Conservation (phyloP, 768 basidiomycete genomes). For the Russula ochroleuca region DNA sequence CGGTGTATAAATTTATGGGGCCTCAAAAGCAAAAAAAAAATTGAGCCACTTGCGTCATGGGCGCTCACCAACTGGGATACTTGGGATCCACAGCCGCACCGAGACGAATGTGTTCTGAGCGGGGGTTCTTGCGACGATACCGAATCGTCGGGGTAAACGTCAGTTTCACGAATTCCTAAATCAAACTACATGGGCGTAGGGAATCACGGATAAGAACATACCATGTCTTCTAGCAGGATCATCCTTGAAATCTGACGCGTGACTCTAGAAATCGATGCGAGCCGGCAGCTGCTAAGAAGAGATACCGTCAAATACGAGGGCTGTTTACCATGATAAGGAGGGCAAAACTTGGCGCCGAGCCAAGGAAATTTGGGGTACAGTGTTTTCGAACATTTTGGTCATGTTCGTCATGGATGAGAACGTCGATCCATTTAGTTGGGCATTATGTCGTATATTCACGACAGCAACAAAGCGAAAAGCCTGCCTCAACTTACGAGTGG, state of each 20-base stretch:
- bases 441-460: background rate
- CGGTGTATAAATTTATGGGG: too few relatives aligned
- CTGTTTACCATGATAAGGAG: background rate
- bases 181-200: too few relatives aligned
- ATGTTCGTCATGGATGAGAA: too few relatives aligned
- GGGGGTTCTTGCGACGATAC: conserved; percentile 54
- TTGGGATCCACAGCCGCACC: conserved; percentile 77
- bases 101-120: conserved; percentile 87
- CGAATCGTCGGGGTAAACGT: conserved; percentile 30
- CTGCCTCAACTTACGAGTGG: background rate
- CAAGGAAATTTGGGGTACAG: too few relatives aligned
- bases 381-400: too few relatives aligned
- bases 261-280: conserved; percentile 29
- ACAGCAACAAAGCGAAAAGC: background rate
- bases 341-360: too few relatives aligned
- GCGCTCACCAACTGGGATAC: background rate
- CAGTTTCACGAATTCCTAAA: background rate
- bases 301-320: conserved; percentile 28
- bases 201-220: background rate
- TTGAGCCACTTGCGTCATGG: background rate
- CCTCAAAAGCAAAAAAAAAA: too few relatives aligned
- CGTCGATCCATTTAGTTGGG: background rate
- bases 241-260: conserved; percentile 60
- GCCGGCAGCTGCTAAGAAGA: background rate
- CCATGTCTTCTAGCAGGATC: conserved; percentile 50